Base-by-base conservation (phyloP, 2,329 filamentous ascomycete species). In the Didymella keratinophila region DNA sequence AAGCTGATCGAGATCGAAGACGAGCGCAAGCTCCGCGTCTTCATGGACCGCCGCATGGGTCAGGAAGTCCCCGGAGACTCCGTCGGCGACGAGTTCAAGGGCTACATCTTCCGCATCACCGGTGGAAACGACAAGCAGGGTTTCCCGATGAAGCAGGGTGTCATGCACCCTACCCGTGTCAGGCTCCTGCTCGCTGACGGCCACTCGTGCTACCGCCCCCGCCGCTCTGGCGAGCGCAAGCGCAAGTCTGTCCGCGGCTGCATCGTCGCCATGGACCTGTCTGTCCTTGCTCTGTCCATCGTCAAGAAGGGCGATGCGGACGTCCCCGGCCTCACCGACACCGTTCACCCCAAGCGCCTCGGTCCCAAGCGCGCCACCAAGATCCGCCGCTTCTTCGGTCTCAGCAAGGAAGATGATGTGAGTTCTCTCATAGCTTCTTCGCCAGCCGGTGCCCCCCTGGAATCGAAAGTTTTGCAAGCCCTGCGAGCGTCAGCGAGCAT, bases 391-490 rank as follows among this genome's bases (percentile, higher is more conserved):
- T 99, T 99, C 91, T 99, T 98, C 87, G 89, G 92, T 86, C 91
- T 99, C 88, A 94, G 90, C 91, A 98, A 98, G 93, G 93, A 98
- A 90, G 95, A 99, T 87, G 95, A 99, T 91, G 94, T 98, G 91
- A 88, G 91, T 93, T 81, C 78, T 81, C 78, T 79, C 79, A 81
- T 78, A 76, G 71, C 89, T 87, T 86, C 90, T 89, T 92, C 84
- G 86, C 85, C 85, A 80, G 77, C 80, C 76, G 74, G 74, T 71
- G 73, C 68, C 61, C 64, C 65, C 52, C 50, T 58, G 50, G 30
- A 8, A 47, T n/a, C 12, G 50, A 23, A 8, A 47, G 10, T 9
- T 16, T 9, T 23, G 27, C n/a, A 6, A 44, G 16, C 10, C 21
- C 12, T 8, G 37, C 37, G 20, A 41, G 37, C 37, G 10, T 16